Percentiles rank a stretch among this genome's conserved stretches.
These are phyloP conservation scores for Raffaelea deltoideospora DNA, from an alignment of 2,329 filamentous ascomycete species.

Conservation along the genomic window DNA sequence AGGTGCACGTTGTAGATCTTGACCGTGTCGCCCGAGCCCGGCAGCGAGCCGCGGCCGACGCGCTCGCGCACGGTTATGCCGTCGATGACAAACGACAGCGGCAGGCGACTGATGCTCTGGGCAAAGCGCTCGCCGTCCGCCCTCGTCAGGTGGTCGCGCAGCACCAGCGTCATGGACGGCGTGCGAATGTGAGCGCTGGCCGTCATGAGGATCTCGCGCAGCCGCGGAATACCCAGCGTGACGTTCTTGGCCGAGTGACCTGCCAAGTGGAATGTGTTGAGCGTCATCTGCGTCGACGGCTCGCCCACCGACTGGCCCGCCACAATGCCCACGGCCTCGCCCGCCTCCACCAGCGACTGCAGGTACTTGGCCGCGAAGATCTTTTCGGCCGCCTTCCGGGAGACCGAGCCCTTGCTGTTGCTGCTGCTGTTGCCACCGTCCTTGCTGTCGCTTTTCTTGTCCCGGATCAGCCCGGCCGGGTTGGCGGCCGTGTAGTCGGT, in stretches of 20 bases:
- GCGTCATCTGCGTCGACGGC: constrained; percentile 96
- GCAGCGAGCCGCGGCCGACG: constrained; percentile 59
- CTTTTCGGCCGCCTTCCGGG: constrained; percentile 56
- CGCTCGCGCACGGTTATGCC: constrained; percentile 67
- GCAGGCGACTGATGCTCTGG: constrained; percentile 80
- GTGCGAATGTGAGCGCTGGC: constrained; percentile 81
- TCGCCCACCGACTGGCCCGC: constrained; percentile 95
- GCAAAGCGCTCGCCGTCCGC: constrained; percentile 65
- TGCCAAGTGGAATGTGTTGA: constrained; percentile 99
- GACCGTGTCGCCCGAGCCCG: too few species aligned
- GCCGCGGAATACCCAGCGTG: constrained; percentile 90
- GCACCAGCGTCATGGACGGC: constrained; percentile 71
- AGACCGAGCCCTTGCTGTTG: neutral
- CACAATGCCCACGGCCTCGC: constrained; percentile 92
- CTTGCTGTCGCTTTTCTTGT: constrained; percentile 16
- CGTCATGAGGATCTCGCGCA: constrained; percentile 97
- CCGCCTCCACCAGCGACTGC: constrained; percentile 80
- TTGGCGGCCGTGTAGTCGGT: constrained; percentile 70
- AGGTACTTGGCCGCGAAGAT: constrained; percentile 88
- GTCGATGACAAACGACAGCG: constrained; percentile 71
- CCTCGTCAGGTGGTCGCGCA: constrained; percentile 55
- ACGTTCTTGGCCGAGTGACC: constrained; percentile 98
- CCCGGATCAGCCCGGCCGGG: constrained; percentile 37
- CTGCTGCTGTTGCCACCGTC: too few species aligned
- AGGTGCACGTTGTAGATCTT: constrained; percentile 77